Base-by-base conservation (phyloP, 1,284 basidiomycete species). In the Trametes sp. region DNA sequence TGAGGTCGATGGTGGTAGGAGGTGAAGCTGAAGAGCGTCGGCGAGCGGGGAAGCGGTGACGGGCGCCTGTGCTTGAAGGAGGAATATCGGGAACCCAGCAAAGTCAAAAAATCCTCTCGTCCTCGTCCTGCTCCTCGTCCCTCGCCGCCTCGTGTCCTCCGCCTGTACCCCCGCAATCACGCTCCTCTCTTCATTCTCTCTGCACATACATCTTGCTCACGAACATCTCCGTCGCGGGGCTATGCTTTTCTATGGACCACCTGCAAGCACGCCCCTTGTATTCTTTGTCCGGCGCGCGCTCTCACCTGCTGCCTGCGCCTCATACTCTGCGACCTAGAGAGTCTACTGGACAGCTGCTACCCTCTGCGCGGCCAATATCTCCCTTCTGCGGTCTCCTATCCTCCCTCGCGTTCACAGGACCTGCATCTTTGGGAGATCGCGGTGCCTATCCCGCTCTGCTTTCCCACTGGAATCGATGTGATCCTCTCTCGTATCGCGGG, bases 31-130 rank as follows among this genome's bases (percentile, higher is more conserved):
- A 49, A 16, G 45, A 54, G 44, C 35, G 52, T 28, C 11, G 57
- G 45, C 53, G 35, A 46, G 50, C 45, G 42, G 33, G 55, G 55
- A 62, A 62, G 60, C 57, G 53, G 57, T 62, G 54, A 56, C 56
- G n/a, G 46, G 54, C 51, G 54, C 56, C 53, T 52, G 54, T 28
- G 21, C 28, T 28, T 38, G 44, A 53, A 33, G 51, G 35, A 41
- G 35, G 31, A 57, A 48, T 49, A 44, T 49, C 51, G 23, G 49
- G 9, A 26, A 11, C 8, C 58, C 38, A 10, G 52, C 38, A 54
- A 60, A 60, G 52, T 54, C 59, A 54, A 60, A 24, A 54, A 54
- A 54, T n/a, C n/a, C n/a, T n/a, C 46, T 31, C 16, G 24, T 8
- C 35, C 24, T 53, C n/a, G 23, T 14, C 50, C 19, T 16, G 31